Evolutionary conservation across 2,329 filamentous ascomycete species (phyloP).

Genomic region (Xylaria hypoxylon): DNA sequence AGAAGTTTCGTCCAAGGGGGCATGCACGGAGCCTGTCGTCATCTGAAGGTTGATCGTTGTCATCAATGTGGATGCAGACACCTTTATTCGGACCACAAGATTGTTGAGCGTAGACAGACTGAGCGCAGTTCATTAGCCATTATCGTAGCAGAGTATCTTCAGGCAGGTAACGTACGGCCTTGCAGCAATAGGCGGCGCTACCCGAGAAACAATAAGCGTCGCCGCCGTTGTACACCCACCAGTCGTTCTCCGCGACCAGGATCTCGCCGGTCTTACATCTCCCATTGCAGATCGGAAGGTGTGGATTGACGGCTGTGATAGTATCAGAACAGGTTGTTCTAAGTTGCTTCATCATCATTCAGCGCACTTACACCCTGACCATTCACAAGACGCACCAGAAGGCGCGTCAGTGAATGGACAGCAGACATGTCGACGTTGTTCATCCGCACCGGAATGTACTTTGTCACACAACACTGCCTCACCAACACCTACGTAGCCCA

Average conservation of each 20-base stretch:
- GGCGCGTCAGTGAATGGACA: conserved; percentile 8
- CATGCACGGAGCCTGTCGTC: not conserved
- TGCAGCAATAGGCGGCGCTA: conserved; percentile 3
- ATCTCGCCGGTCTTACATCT: not conserved
- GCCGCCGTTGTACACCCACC: not conserved
- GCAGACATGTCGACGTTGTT: conserved; percentile 9
- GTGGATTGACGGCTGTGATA: conserved; percentile 2
- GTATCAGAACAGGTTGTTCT: not conserved
- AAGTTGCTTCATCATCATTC: not conserved
- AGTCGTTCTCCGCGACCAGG: conserved; percentile 11
- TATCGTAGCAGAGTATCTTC: not conserved
- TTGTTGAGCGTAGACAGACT: conserved; percentile 9
- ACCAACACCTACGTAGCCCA: not conserved
- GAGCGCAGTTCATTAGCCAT: conserved; percentile 10
- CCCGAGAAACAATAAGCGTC: conserved; percentile 17
- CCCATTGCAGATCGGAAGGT: conserved; percentile 11
- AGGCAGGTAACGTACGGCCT: conserved; percentile 14
- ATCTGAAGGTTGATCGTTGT: not conserved
- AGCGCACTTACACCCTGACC: conserved; percentile 19
- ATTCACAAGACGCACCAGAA: not conserved
- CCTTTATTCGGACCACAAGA: conserved; percentile 18
- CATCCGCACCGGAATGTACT: not conserved
- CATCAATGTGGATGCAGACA: conserved; percentile 13
- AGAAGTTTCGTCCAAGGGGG: conserved; percentile 13
- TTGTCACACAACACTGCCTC: conserved; percentile 1